Percentiles rank a stretch among this genome's conserved stretches.
These are phyloP conservation scores for Eleusine coracana DNA, from an alignment of 176 grass and related monocot genomes.

Conservation along the genomic window DNA sequence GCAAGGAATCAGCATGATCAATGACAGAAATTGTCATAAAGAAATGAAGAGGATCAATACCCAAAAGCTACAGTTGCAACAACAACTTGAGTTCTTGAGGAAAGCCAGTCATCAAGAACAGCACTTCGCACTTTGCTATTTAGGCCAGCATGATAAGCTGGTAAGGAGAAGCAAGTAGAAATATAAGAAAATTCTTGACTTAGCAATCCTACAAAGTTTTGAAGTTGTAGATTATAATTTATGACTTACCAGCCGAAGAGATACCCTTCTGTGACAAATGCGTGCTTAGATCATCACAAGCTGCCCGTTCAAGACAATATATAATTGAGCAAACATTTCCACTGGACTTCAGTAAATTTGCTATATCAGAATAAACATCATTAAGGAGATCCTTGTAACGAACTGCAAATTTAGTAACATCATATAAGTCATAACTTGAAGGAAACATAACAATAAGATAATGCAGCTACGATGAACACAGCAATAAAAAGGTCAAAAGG, in stretches of 20 bases:
- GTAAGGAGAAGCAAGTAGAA: constrained; percentile 41
- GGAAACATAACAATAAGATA: constrained; percentile 6
- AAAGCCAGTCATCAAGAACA: constrained; percentile 92
- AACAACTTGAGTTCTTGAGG: constrained; percentile 89
- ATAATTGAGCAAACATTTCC: constrained; percentile 88
- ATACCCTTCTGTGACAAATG: constrained; percentile 70
- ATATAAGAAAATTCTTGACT: constrained; percentile 16
- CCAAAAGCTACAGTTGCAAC: constrained; percentile 98
- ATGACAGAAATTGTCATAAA: constrained; percentile 14
- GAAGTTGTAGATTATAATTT: constrained; percentile 24
- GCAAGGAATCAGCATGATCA: constrained; percentile 36
- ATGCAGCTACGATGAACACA: not conserved
- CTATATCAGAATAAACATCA: constrained; percentile 77
- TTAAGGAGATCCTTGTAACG: constrained; percentile 96
- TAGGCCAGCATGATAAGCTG: constrained; percentile 94
- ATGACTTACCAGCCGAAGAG: constrained; percentile 66
- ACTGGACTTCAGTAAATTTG: constrained; percentile 76
- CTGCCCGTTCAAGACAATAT: constrained; percentile 91
- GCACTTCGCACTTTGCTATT: constrained; percentile 74
- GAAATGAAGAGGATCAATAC: constrained; percentile 51
- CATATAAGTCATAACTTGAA: constrained; percentile 29
- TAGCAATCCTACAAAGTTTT: constrained; percentile 29
- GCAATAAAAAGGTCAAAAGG: not conserved
- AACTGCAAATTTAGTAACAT: constrained; percentile 66
- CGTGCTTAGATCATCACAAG: constrained; percentile 82